Evolutionary conservation across 2,329 filamentous ascomycete genomes (phyloP).

Genomic region (Eutypella sp.): DNA sequence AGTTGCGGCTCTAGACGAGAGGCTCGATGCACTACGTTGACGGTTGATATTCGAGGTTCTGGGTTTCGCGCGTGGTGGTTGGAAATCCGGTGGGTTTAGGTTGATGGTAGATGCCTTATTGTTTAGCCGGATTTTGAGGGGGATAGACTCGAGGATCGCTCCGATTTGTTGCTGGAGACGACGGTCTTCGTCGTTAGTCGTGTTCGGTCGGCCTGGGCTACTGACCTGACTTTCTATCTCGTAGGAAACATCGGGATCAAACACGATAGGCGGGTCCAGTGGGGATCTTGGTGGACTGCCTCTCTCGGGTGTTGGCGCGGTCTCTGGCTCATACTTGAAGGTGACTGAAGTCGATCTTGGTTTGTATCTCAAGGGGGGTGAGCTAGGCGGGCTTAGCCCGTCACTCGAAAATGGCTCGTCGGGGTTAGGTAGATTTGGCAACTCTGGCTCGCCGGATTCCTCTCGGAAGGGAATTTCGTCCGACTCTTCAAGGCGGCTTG

Average conservation of each 20-base stretch:
- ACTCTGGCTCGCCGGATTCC: conserved; percentile 39
- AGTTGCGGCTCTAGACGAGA: conserved; percentile 54
- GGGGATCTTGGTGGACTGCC: conserved; percentile 38
- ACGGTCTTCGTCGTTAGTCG: conserved; percentile 46
- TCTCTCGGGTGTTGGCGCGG: conserved; percentile 33
- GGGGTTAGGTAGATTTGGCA: conserved; percentile 28
- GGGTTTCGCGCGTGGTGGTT: conserved; percentile 42
- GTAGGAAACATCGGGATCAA: conserved; percentile 42
- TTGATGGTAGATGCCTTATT: conserved; percentile 47
- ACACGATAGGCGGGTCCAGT: conserved; percentile 38
- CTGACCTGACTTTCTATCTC: conserved; percentile 27
- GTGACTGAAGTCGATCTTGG: conserved; percentile 34
- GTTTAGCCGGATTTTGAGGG: conserved; percentile 71
- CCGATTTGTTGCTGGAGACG: conserved; percentile 76
- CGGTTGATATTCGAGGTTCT: conserved; percentile 39
- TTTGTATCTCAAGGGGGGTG: conserved; percentile 38
- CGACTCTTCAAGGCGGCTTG: conserved; percentile 33
- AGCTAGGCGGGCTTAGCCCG: conserved; percentile 43
- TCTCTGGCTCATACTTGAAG: conserved; percentile 42
- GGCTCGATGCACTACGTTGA: conserved; percentile 44
- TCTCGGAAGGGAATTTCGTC: conserved; percentile 37
- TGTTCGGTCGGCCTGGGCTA: conserved; percentile 30
- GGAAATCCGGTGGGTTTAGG: conserved; percentile 55
- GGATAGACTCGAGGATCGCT: conserved; percentile 71
- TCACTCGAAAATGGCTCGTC: conserved; percentile 28